Evolutionary conservation across 768 basidiomycete species (phyloP).

Genomic region (Suillus discolor): DNA sequence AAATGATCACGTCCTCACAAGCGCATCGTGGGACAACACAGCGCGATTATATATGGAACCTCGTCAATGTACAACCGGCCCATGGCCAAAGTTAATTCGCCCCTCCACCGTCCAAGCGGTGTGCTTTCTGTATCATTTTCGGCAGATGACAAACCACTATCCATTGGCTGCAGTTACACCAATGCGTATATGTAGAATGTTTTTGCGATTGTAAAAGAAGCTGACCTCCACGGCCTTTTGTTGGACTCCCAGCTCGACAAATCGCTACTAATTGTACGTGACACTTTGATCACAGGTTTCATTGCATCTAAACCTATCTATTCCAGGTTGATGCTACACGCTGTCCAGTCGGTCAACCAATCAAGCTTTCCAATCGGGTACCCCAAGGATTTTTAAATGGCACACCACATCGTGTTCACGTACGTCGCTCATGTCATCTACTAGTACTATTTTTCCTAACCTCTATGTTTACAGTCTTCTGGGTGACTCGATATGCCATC

Average conservation of each 20-base stretch:
- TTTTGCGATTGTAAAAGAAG: background rate
- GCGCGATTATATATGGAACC: background rate
- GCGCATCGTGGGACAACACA: background rate
- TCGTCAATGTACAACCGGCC: background rate
- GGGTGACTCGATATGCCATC: background rate
- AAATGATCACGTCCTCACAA: background rate
- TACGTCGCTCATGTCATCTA: background rate
- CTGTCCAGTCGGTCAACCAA: background rate
- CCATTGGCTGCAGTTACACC: background rate
- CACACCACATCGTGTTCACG: background rate
- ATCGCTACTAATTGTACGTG: background rate
- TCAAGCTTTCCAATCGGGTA: background rate
- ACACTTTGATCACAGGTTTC: background rate
- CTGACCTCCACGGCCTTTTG: background rate
- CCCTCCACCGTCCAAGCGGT: accelerated
- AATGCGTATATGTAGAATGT: background rate
- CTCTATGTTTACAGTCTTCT: background rate
- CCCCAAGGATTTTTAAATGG: background rate
- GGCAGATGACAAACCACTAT: background rate
- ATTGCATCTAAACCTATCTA: background rate
- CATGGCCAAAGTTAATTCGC: background rate
- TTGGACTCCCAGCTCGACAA: background rate
- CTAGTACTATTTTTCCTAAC: background rate
- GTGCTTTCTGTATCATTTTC: background rate
- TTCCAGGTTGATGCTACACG: background rate